These are phyloP conservation scores for Basidiobolus meristosporus DNA, from an alignment of 371 early-diverging fungal genomes.

Conservation along the genomic window DNA sequence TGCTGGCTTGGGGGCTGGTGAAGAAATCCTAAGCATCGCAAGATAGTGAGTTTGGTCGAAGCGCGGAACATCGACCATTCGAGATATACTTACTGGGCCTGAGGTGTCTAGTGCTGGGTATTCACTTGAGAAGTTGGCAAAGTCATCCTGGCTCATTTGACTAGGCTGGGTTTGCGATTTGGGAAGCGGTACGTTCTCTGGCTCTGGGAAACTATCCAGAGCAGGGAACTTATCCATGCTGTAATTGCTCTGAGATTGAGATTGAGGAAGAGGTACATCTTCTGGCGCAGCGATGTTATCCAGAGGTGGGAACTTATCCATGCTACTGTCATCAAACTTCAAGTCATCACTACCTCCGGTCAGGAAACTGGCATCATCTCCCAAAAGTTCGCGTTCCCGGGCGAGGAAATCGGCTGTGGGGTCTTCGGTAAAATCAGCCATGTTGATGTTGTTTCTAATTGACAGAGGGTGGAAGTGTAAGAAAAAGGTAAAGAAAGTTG, in stretches of 20 bases:
- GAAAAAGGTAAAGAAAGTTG: neutral
- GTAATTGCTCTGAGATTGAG: conserved; percentile 7
- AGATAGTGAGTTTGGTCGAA: too few relatives aligned
- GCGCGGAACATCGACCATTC: too few relatives aligned
- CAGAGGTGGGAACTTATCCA: conserved; percentile 1
- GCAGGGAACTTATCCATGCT: conserved; percentile 10
- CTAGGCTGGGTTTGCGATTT: conserved; percentile 5
- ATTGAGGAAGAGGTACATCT: neutral
- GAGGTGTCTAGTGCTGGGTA: conserved; percentile 10
- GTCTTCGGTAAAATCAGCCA: conserved; percentile 19
- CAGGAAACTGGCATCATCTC: conserved; percentile 55
- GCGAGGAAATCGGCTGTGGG: conserved; percentile 83
- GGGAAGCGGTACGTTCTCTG: neutral
- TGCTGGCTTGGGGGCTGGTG: too few relatives aligned
- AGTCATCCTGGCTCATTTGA: neutral
- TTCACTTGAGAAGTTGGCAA: conserved; percentile 7
- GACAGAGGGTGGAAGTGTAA: too few relatives aligned
- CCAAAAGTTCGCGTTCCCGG: conserved; percentile 72
- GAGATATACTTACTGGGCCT: too few relatives aligned
- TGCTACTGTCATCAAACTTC: conserved; percentile 4
- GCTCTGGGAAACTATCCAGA: conserved; percentile 7
- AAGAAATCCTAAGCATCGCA: neutral
- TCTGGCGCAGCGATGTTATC: conserved; percentile 3
- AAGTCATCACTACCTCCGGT: conserved; percentile 2
- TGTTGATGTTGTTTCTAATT: too few relatives aligned